Percentiles rank a stretch among this genome's conserved stretches.
Evolutionary conservation across 192 early-diverging fungal species (phyloP).

Genomic region (Paraglomus occultum): DNA sequence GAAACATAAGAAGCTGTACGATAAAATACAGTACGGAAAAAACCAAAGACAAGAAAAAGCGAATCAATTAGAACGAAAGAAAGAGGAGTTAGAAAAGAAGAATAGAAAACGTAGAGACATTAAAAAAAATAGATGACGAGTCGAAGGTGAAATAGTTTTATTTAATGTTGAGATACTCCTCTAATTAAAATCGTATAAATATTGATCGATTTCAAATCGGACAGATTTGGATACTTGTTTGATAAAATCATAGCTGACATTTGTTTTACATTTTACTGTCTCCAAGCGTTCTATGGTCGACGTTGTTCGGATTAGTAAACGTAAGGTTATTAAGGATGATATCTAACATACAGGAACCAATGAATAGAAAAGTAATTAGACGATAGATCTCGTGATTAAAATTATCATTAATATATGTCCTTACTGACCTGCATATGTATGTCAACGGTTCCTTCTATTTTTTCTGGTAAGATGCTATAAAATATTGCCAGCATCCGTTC

Average conservation of each 20-base stretch:
- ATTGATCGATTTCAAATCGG: constrained; percentile 84
- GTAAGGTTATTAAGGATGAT: constrained; percentile 75
- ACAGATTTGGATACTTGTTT: constrained; percentile 69
- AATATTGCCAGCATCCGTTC: constrained; percentile 98
- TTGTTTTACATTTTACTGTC: constrained; percentile 83
- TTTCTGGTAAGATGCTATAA: constrained; percentile 78
- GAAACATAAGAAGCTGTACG: constrained; percentile 76
- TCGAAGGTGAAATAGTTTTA: no score
- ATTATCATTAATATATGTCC: background rate
- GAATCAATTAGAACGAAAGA: constrained; percentile 42
- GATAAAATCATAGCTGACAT: constrained; percentile 80
- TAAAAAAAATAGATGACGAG: no score
- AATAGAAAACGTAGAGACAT: background rate
- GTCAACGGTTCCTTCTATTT: constrained; percentile 72
- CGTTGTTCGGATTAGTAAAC: constrained; percentile 71
- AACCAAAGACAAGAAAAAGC: constrained; percentile 69
- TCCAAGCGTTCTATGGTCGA: constrained; percentile 71
- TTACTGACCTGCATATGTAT: constrained; percentile 58
- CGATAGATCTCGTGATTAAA: background rate
- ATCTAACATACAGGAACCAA: constrained; percentile 71
- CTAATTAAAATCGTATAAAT: constrained; percentile 63
- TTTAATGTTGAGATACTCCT: no score
- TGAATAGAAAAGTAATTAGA: constrained; percentile 9
- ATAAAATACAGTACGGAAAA: constrained; percentile 73
- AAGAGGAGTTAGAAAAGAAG: constrained; percentile 34